Evolutionary conservation across 768 basidiomycete species (phyloP), one percentile per base, ranked within the genome.

Genomic region (Tephrocybe rancida): DNA sequence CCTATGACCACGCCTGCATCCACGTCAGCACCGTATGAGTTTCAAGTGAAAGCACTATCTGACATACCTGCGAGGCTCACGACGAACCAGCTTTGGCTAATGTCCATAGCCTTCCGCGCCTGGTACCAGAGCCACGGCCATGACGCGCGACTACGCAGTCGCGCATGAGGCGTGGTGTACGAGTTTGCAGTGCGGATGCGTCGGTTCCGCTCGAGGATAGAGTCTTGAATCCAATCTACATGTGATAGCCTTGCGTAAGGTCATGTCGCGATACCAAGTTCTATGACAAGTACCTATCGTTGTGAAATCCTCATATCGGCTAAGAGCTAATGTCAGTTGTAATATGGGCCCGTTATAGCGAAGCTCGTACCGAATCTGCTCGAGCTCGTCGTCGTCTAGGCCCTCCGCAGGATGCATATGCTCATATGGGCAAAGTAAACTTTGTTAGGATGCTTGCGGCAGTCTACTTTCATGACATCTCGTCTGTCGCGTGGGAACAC

Each of bases 171-270:
- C 24, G 71, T 68, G 37, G 67, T 64, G 58, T 79, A 72, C 10
- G 74, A 75, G 44, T 76, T 77, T n/a, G 80, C 75, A 59, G 81
- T 79, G 54, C 85, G 81, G 61, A 89, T 75, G 21, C 92, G 86
- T 61, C 90, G 77, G 57, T 88, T 89, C 24, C 94, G 81, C 66
- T 98, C 96, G 27, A 91, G 80, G 38, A 95, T 84, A 2, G 94
- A 92, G 72, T 98, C 96, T 64, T 97, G 91, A 44, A 98, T 90
- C 96, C 96, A 98, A 68, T 98, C 96, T 97, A 61, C 30, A 44
- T 30, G 48, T 29, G 44, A 41, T 7, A 41, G 10, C 8, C 18
- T 18, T 5, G n/a, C 19, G 29, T 54, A 2, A 49, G 47, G 13
- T 11, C 24, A 0, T 10, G 9, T 27, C 42, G 43, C 47, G 35